Evolutionary conservation across 2,329 filamentous ascomycete genomes (phyloP).

Genomic region (Dactylellina drechsleri): DNA sequence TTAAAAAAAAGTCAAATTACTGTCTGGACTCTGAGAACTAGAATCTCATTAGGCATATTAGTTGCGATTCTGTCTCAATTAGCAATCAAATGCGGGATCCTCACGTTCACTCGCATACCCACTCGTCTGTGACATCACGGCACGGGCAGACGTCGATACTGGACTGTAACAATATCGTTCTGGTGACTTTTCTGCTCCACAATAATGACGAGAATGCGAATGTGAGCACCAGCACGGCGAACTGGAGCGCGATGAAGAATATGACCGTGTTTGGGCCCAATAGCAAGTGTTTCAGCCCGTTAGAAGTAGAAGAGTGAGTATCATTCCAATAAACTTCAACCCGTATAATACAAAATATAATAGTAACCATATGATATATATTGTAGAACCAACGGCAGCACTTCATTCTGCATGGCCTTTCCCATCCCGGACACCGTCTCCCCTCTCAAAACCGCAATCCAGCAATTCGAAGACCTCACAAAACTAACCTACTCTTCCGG

Average conservation of each 20-base stretch:
- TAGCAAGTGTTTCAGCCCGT: constrained; percentile 46
- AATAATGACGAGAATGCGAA: constrained; percentile 31
- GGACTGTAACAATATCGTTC: constrained; percentile 44
- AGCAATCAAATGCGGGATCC: constrained; percentile 33
- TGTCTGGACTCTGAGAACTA: no score
- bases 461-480: constrained; percentile 53
- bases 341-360: background rate
- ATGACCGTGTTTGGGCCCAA: constrained; percentile 53
- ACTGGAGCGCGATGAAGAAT: constrained; percentile 46
- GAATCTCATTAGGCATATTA: no score
- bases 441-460: constrained; percentile 48
- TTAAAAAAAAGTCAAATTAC: no score
- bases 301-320: constrained; percentile 53
- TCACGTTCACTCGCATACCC: constrained; percentile 21
- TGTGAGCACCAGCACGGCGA: constrained; percentile 39
- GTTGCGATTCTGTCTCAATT: no score
- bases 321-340: background rate
- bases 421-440: constrained; percentile 50
- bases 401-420: constrained; percentile 53
- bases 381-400: constrained; percentile 47
- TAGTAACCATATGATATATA: background rate
- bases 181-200: constrained; percentile 45
- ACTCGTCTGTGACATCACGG: constrained; percentile 4
- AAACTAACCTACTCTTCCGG: constrained; percentile 51
- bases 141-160: constrained; percentile 24